Evolutionary conservation across 2,329 filamentous ascomycete species (phyloP), one percentile per base, ranked within the genome.

Genomic region (Diplodia intermedia): DNA sequence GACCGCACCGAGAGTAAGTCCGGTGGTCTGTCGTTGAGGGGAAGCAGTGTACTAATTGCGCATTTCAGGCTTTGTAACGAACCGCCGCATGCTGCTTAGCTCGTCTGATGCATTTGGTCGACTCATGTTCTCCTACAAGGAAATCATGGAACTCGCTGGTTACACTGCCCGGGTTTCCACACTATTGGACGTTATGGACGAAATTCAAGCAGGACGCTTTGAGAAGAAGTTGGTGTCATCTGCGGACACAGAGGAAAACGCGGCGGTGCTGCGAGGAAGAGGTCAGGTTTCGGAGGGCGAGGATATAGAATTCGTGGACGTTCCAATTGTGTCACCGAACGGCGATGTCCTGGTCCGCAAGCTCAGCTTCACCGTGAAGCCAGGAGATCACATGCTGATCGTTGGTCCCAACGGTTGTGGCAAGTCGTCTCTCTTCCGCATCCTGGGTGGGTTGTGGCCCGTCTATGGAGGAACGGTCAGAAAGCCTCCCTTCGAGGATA

Each of bases 71-170:
- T 98, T 99, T 75, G 91, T 99, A 50, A 99, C 94, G 1, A 99
- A 98, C 78, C 86, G 95, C 54, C 87, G 95, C 69, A 91, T 99
- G 86, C 85, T 99, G 14, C 85, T 99, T 6, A 94, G 92, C 49
- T 95, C 93, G 1, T 98, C 94, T 0, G 95, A 99, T 77, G 94
- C 94, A 29, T 97, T 97, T 76, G 94, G 94, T 1, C 90, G 95
- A 69, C 85, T 98, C 71, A 97, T 97, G 94, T 97, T 97, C 81
- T 97, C 92, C 2, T 98, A 97, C 84, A 94, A 97, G 73, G 95
- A 99, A 77, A 90, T 99, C 70, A 97, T 94, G 77, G 94, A 99
- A 79, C 84, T 99, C 36, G 95, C 95, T 0, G 95, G 95, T 43
- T 96, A 97, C 82, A 99, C 95, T 0, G 94, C 93, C 11, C 90